A percentile compares a stretch with the other conserved stretches of the same genome.
These are phyloP conservation scores for Saccharum spontaneum DNA, from an alignment of 176 grass and related monocot species.

Conservation along the genomic window DNA sequence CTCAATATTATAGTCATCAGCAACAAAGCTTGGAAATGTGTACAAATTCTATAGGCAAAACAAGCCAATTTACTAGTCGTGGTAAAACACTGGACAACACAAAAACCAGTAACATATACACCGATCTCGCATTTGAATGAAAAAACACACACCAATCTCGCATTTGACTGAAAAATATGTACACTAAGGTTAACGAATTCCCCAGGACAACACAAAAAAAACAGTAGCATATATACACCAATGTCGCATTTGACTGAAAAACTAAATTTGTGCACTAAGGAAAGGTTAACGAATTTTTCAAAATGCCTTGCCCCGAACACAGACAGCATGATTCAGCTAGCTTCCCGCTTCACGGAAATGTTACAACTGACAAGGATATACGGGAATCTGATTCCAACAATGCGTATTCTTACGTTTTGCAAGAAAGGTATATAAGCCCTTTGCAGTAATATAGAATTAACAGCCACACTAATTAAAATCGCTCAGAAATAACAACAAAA, in stretches of 20 bases:
- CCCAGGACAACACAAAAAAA: not conserved
- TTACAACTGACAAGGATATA: not conserved
- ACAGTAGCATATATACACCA: not conserved
- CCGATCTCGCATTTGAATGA: not conserved
- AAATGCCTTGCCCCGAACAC: not conserved
- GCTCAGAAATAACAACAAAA: not conserved
- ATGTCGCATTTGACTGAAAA: not conserved
- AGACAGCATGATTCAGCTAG: not conserved
- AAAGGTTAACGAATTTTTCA: not conserved
- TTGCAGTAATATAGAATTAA: not conserved
- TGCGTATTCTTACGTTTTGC: not conserved
- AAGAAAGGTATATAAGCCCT: not conserved
- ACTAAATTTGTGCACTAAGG: not conserved
- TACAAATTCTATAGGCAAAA: not conserved
- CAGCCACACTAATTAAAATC: not conserved
- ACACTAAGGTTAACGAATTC: not conserved
- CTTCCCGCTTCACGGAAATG: not conserved
- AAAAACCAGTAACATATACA: not conserved
- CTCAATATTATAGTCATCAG: not conserved
- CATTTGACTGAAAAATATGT: not conserved
- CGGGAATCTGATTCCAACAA: not conserved
- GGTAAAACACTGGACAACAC: not conserved
- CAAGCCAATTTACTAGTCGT: not conserved
- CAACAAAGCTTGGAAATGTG: conserved; percentile 14
- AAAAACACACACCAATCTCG: not conserved